Base-by-base conservation (phyloP, 2,329 filamentous ascomycete genomes). In the Remersonia thermophila region DNA sequence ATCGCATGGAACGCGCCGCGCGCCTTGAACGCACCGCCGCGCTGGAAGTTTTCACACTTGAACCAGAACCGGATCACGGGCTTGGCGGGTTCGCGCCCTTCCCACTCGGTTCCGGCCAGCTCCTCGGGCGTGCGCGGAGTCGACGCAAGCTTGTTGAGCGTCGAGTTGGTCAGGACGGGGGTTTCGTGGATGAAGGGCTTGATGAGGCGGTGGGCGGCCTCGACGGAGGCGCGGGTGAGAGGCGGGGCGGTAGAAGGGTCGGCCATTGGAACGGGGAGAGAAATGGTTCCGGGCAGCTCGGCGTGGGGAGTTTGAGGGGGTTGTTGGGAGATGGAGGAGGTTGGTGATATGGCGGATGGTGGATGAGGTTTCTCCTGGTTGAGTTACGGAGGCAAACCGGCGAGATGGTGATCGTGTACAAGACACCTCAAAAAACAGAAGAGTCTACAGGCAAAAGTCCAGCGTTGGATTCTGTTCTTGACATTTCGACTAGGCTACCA, bases 1-100 rank as follows among this genome's bases (percentile, higher is more conserved):
- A 94, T 55, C 1, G 87, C 86, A 58, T 95, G 84, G 49, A 94
- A 95, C 0, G 87, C 89, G 4, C 89, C 91, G 6, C 89, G 68
- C 12, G 77, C 81, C 62, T 96, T 96, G 66, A 96, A 96, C 1
- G 89, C 89, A 35, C 89, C 91, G 37, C 93, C 77, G 37, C 77
- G 76, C 64, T 96, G 91, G 40, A 84, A 65, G 58, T 95, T 95
- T 66, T 96, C 89, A 58, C 85, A 93, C 64, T 96, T 96, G 72
- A 96, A 93, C 65, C 83, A 91, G 35, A 96, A 67, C 10, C 75
- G 67, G 27, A 94, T 62, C 33, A 62, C 72, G 0, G 85, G 85
- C 3, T 55, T 62, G 1, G 80, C 73, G 0, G 77, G 69, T n/a
- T 54, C 52, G 27, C 67, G 61, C 5, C 68, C 70, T 47, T 70